Base-by-base conservation (phyloP, 139 green algal genomes). In the Haematococcus sp. region DNA sequence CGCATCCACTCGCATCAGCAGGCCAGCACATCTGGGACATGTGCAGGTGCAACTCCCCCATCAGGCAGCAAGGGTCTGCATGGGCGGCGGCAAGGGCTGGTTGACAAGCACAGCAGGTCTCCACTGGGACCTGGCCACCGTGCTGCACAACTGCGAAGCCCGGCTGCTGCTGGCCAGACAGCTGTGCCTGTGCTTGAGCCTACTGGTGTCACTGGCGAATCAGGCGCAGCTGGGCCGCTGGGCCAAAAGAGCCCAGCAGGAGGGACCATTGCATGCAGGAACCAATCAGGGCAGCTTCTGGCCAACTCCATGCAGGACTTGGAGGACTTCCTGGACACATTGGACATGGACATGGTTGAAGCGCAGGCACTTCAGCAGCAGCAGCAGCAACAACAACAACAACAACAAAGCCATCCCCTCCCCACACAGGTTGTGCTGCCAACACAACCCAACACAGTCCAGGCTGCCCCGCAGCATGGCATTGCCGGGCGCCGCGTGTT, bases 281-380 rank as follows among this genome's bases (percentile, higher is more conserved):
- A 33, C n/a, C 49, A 43, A 44, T 13, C 35, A 2, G 11, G n/a
- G 52, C 9, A 55, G 51, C 63, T 68, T 33, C 73, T 60, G 64
- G 32, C 70, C 64, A 40, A 73, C 61, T 63, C 28, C 23, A 19
- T 22, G 23, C 56, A 64, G 56, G 23, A 33, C 23, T n/a, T 40
- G 56, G 25, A 69, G 32, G 40, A 52, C 22, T 33, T 34, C 31
- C 30, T 54, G 23, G 70, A 75, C 30, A 15, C 32, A 1, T 63
- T 27, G 28, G 71, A 64, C 71, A 70, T 70, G 71, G 56, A 76
- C 34, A 60, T 70, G 64, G 17, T n/a, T 35, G 30, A 25, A 15
- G 27, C 34, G 64, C 64, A 58, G 44, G 5, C 46, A 16, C 7
- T 30, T 49, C 22, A 25, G 44, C 44, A 28, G 61, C 32, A 68